Percentiles rank a stretch among this genome's conserved stretches.
These are phyloP conservation scores for Stagonosporopsis cucurbitacearum DNA, from an alignment of 2,329 filamentous ascomycete genomes.

Conservation along the genomic window DNA sequence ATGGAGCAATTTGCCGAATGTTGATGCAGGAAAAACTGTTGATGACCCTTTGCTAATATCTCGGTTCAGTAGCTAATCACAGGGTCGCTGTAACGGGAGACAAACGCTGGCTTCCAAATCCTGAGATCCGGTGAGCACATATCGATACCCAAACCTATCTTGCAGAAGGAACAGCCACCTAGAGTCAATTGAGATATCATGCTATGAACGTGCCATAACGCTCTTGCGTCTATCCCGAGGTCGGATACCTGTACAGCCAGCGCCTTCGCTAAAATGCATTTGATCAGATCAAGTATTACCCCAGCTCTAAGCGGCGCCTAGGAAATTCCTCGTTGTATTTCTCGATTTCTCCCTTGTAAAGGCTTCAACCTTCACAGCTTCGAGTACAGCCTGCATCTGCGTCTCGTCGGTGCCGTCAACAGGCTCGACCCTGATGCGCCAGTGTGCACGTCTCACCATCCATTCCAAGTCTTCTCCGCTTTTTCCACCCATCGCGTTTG, in stretches of 20 bases:
- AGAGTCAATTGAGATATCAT: background rate
- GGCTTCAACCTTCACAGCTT: background rate
- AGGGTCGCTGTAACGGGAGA: too few relatives aligned
- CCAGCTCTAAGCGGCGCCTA: background rate
- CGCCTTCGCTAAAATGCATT: background rate
- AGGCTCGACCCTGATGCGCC: slow-evolving; percentile 62
- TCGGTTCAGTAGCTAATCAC: too few relatives aligned
- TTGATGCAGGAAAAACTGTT: background rate
- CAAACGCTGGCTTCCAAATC: background rate
- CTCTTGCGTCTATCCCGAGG: background rate
- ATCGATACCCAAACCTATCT: background rate
- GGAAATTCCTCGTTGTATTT: background rate
- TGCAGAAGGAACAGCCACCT: background rate
- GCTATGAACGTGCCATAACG: background rate
- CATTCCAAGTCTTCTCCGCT: slow-evolving; percentile 19
- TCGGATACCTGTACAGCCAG: background rate
- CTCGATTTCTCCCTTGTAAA: background rate
- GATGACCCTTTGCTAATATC: too few relatives aligned
- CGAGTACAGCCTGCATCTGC: background rate
- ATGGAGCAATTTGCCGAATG: background rate
- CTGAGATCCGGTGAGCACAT: background rate
- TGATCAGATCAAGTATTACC: background rate
- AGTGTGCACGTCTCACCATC: slow-evolving; percentile 49
- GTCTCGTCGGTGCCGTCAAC: background rate
- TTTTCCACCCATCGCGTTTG: background rate